Base-by-base conservation (phyloP, 1,139 yeast species). In the Taiozyma sp. region DNA sequence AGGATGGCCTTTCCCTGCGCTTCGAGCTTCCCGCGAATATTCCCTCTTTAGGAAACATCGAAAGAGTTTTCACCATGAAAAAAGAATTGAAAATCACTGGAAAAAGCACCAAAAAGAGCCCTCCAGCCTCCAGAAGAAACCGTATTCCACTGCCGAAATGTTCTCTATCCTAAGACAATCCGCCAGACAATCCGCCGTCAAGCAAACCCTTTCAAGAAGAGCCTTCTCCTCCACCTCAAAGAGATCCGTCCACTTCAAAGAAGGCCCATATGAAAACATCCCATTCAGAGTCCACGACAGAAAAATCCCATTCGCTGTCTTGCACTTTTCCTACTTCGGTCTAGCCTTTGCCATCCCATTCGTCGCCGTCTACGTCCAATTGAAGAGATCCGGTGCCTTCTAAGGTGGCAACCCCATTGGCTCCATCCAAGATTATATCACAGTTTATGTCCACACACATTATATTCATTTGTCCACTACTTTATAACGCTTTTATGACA, bases 241-340 rank as follows among this genome's bases (percentile, higher is more conserved):
- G 45, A 56, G 46, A 45, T 70, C 70, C 50, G 76, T 68, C 54
- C 86, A 82, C 68, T 81, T 74, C 69, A 84, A 87, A 69, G 87
- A 83, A 69, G 98, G 98, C 65, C 83, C 84, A 49, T 92, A 93
- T 84, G 78, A 87, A 67, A 93, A 93, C 81, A 68, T 93, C 60
- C 99, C 99, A 60, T 93, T 92, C 83, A 82, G 83, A 78, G 95
- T 93, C 59, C 90, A 89, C 79, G 78, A 83, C 80, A 89, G 96
- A 81, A 87, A 83, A 76, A 79, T 92, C 59, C 98, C 98, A 59
- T 90, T 81, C 70, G 86, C 83, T 63, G 75, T 89, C 49, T 78
- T 84, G 60, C 96, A 85, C 78, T 86, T 88, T 79, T 83, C 92
- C 51, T 84, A 83, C 74, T 80, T 89, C 67, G 84, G 91, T 69